Evolutionary conservation across 2,329 filamentous ascomycete species (phyloP).

Genomic region (Xylaria multiplex): DNA sequence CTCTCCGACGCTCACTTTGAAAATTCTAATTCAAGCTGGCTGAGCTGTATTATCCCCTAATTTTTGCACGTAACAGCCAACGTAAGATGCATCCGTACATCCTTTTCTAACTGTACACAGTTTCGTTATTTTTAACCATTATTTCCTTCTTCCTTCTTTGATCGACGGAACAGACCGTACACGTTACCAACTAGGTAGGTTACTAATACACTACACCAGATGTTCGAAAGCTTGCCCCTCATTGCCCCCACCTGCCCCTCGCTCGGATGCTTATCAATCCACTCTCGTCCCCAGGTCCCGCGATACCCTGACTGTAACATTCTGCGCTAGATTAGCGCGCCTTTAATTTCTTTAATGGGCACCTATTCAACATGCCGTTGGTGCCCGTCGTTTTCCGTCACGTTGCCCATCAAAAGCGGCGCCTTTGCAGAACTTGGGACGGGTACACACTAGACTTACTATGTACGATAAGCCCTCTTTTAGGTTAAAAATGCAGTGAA

Average conservation of each 20-base stretch:
- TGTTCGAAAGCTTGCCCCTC: slow-evolving; percentile 8
- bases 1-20: no score
- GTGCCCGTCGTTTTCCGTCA: slow-evolving; percentile 37
- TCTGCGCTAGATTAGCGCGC: slow-evolving; percentile 18
- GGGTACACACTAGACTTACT: no score
- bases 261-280: slow-evolving; percentile 27
- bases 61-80: no score
- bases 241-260: slow-evolving; percentile 23
- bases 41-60: no score
- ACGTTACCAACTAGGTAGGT: neutral
- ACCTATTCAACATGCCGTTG: slow-evolving; percentile 11
- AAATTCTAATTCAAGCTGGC: no score
- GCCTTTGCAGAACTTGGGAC: no score
- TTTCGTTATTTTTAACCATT: neutral
- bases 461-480: no score
- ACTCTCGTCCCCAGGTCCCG: slow-evolving; percentile 20
- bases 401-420: no score
- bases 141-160: neutral
- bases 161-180: no score
- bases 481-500: no score
- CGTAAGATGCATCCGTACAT: no score
- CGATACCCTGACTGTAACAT: slow-evolving; percentile 4
- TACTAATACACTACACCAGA: neutral
- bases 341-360: neutral
- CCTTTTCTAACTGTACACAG: neutral